Conservation (phyloP, 768 basidiomycete species). For the Paxillus rubicundulus region DNA sequence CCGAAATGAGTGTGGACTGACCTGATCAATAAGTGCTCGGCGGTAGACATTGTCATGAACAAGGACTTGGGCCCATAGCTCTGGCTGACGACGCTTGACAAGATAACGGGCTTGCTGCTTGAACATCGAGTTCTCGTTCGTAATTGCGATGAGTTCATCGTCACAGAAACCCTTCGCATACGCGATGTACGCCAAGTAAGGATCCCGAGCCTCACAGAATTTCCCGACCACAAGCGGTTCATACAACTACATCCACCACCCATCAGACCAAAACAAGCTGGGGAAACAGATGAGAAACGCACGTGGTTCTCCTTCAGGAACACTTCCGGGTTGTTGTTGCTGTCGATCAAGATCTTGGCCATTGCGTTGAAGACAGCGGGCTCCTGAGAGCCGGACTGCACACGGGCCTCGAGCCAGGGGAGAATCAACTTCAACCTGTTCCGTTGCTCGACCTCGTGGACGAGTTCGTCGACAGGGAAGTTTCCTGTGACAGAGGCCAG, state of each 20-base stretch:
- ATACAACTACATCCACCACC: constrained; percentile 62
- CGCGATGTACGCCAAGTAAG: constrained; percentile 97
- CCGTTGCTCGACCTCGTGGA: constrained; percentile 93
- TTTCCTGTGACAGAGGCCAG: constrained; percentile 92
- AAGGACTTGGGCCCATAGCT: constrained; percentile 96
- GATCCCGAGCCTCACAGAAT: constrained; percentile 98
- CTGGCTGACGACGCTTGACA: constrained; percentile 91
- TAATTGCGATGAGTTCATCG: constrained; percentile 93
- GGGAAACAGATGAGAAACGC: constrained; percentile 27
- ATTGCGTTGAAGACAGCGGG: constrained; percentile 93
- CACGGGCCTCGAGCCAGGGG: constrained; percentile 94
- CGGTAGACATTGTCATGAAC: constrained; percentile 86
- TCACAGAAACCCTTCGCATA: constrained; percentile 99
- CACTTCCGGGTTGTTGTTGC: constrained; percentile 95
- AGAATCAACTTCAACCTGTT: constrained; percentile 96
- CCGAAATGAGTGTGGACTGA: constrained; percentile 25
- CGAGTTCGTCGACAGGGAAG: constrained; percentile 97
- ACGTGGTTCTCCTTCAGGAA: constrained; percentile 99
- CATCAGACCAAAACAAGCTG: constrained; percentile 4
- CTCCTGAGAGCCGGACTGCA: constrained; percentile 93
- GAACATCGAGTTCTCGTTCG: constrained; percentile 99
- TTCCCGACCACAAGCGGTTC: constrained; percentile 97
- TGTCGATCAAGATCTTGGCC: constrained; percentile 98
- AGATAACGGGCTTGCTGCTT: constrained; percentile 99
- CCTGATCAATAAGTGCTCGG: constrained; percentile 91